Evolutionary conservation across 1,139 yeast genomes (phyloP).

Genomic region (Debaryomyces fabryi): DNA sequence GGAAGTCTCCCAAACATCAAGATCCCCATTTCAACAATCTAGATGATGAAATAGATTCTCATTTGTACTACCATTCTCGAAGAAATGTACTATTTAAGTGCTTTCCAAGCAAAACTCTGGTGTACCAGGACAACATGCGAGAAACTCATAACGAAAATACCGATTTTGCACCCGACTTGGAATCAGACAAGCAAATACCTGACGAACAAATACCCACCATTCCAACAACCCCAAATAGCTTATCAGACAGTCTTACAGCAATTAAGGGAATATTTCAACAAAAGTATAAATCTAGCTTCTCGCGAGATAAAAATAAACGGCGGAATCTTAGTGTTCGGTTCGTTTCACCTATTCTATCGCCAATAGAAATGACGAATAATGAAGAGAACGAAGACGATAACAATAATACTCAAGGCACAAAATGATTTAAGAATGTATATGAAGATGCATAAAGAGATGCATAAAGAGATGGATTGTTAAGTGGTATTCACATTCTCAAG

Average conservation of each 20-base stretch:
- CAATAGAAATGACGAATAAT: slow-evolving; percentile 6
- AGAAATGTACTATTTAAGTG: background rate
- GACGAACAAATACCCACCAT: background rate
- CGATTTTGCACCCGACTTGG: background rate
- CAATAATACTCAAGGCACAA: background rate
- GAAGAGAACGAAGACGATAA: background rate
- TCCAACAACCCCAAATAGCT: slow-evolving; percentile 1
- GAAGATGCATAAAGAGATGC: background rate
- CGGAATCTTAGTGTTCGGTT: slow-evolving; percentile 3
- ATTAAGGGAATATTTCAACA: slow-evolving; percentile 6
- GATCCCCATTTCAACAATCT: background rate
- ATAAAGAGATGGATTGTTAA: too few species aligned
- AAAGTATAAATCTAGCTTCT: slow-evolving; percentile 7
- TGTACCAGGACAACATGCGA: background rate
- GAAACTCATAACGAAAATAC: background rate
- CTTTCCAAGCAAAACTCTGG: background rate
- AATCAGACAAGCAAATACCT: background rate
- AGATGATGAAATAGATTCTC: slow-evolving; percentile 3
- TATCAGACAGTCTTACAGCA: slow-evolving; percentile 5
- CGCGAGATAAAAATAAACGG: background rate
- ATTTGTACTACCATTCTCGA: background rate
- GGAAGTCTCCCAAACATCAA: background rate
- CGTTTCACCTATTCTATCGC: slow-evolving; percentile 3
- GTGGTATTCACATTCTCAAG: background rate
- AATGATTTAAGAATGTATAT: background rate